A percentile compares a stretch with the other conserved stretches of the same genome.
These are phyloP conservation scores for Solanum tacnaense DNA, from an alignment of 257 asterid species.

Conservation along the genomic window DNA sequence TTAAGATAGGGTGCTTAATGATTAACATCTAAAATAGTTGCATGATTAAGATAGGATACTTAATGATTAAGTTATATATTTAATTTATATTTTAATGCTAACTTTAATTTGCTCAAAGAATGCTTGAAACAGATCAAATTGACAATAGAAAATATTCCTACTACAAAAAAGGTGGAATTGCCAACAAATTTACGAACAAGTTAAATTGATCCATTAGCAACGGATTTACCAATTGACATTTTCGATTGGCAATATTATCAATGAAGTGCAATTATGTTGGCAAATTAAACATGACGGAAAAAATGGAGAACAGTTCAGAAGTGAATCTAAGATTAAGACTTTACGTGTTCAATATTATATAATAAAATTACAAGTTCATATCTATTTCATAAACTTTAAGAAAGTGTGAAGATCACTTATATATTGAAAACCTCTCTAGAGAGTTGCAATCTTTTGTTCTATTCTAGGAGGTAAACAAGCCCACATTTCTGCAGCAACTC, in stretches of 20 bases:
- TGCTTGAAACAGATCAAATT: background rate
- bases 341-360: background rate
- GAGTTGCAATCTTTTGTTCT: background rate
- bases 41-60: background rate
- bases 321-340: background rate
- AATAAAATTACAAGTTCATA: background rate
- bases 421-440: background rate
- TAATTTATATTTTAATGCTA: background rate
- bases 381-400: background rate
- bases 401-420: background rate
- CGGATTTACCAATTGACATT: too few species aligned
- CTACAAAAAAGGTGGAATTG: background rate
- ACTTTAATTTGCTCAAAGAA: background rate
- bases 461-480: slow-evolving; percentile 16
- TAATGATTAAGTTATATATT: background rate
- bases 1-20: background rate
- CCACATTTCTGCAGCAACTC: slow-evolving; percentile 15
- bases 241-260: background rate
- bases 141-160: too few species aligned
- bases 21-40: background rate
- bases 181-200: background rate
- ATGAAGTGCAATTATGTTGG: background rate
- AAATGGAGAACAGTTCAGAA: background rate
- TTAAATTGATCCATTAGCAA: background rate
- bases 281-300: background rate